Conservation (phyloP, 208 protist genomes). For the Trypanosoma lewisi region DNA sequence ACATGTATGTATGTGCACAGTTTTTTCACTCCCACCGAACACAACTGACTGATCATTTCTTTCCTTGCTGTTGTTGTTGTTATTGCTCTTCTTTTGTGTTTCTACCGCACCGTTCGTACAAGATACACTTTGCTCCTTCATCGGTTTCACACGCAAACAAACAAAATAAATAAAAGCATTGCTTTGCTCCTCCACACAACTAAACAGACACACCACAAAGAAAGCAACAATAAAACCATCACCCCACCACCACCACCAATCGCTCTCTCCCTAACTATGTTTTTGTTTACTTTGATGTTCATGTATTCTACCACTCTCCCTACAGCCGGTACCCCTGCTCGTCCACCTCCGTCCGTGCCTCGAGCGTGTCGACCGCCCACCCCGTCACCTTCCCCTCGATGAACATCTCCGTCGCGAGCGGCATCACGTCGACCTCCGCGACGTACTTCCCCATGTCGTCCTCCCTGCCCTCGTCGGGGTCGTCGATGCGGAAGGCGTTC, state of each 20-base stretch:
- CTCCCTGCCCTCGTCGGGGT: conserved; percentile 70
- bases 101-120: not conserved
- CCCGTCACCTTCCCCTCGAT: conserved; percentile 67
- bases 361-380: conserved; percentile 78
- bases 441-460: conserved; percentile 79
- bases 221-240: no score
- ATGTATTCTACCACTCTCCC: no score
- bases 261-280: no score
- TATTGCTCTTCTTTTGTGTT: conserved; percentile 16
- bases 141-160: no score
- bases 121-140: not conserved
- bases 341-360: conserved; percentile 53
- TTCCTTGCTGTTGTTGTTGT: not conserved
- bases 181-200: no score
- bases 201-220: no score
- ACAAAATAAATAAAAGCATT: no score
- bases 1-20: conserved; percentile 1
- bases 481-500: conserved; percentile 71
- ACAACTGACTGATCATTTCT: not conserved
- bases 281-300: no score
- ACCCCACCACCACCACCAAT: no score
- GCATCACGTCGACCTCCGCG: conserved; percentile 68
- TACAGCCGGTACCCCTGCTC: conserved; percentile 71
- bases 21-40: not conserved
- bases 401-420: conserved; percentile 72